A percentile compares a stretch with the other conserved stretches of the same genome.
phyloP scores from a whole-genome alignment of 2,329 filamentous ascomycete genomes.

The Aspergillus udagawae region DNA sequence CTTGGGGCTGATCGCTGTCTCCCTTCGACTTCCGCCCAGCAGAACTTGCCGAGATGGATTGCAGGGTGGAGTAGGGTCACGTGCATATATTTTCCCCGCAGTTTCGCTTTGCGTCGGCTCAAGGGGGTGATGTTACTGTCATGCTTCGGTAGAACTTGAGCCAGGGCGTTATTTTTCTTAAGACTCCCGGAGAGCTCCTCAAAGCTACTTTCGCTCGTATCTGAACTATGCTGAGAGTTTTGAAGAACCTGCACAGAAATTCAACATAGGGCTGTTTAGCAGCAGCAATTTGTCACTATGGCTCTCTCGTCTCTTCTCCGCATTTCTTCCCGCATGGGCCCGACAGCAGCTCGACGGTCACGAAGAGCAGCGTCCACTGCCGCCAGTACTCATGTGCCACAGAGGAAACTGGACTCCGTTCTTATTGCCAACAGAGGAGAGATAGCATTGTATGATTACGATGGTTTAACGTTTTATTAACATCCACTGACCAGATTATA shows the following conservation, averaged over 20 bases:
- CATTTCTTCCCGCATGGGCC: slow-evolving; percentile 34
- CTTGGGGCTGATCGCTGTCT: not conserved
- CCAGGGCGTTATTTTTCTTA: not conserved
- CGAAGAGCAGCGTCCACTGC: slow-evolving; percentile 28
- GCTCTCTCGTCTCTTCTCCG: slow-evolving; percentile 38
- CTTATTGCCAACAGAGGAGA: slow-evolving; percentile 96
- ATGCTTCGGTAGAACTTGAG: slow-evolving; percentile 4
- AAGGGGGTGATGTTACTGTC: slow-evolving; percentile 10
- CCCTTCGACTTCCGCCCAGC: not conserved
- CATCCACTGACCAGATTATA: slow-evolving; percentile 20
- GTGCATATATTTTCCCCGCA: slow-evolving; percentile 31
- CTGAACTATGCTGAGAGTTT: slow-evolving; percentile 9
- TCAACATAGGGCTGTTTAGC: slow-evolving; percentile 5
- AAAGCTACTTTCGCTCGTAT: not conserved
- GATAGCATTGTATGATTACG: slow-evolving; percentile 66
- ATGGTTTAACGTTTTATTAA: slow-evolving; percentile 1
- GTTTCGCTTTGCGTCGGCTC: slow-evolving; percentile 37
- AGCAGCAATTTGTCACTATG: slow-evolving; percentile 21
- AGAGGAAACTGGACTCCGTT: slow-evolving; percentile 63
- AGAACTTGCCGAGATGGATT: slow-evolving; percentile 14
- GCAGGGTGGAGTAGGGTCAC: slow-evolving; percentile 13
- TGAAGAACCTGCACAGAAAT: slow-evolving; percentile 4
- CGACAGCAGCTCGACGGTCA: slow-evolving; percentile 25
- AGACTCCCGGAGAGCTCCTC: not conserved
- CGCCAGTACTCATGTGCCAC: slow-evolving; percentile 17